phyloP scores from a whole-genome alignment of 148 eudicot genomes.

The Fagopyrum homotropicum region DNA sequence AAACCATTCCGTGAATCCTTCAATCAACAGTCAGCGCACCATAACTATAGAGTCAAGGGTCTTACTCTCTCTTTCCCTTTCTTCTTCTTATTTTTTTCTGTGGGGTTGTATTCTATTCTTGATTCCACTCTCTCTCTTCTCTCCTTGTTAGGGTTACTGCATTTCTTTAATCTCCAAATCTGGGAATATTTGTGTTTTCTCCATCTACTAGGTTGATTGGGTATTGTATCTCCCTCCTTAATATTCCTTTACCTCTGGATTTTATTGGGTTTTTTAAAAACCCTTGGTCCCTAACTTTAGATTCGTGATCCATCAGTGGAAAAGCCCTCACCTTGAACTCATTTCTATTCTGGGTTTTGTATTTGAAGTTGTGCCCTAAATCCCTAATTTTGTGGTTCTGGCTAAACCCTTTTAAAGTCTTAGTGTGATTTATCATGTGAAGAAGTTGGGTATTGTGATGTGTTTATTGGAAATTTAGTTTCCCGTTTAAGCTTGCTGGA shows the following conservation, averaged over 20 bases:
- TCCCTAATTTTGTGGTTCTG: neutral
- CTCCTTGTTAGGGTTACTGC: conserved; percentile 2
- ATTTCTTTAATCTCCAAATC: conserved; percentile 12
- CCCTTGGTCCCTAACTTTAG: neutral
- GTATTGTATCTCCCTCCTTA: neutral
- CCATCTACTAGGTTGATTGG: neutral
- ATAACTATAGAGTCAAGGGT: neutral
- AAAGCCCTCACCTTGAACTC: conserved; percentile 5
- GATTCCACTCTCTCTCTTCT: neutral
- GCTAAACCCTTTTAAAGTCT: neutral
- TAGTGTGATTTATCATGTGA: neutral
- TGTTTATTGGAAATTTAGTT: neutral
- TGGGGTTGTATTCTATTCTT: neutral
- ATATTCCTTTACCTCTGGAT: neutral
- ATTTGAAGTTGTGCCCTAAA: neutral
- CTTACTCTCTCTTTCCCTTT: conserved; percentile 1
- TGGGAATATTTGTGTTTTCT: neutral
- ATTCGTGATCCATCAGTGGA: neutral
- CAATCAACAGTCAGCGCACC: neutral
- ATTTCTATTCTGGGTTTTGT: conserved; percentile 3
- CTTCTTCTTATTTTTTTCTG: neutral
- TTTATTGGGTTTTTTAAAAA: neutral
- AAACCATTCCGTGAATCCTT: conserved; percentile 2
- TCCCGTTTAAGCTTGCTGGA: conserved; percentile 5
- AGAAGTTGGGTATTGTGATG: neutral